phyloP scores from a whole-genome alignment of 306 rosid species.

The Pueraria montana region DNA sequence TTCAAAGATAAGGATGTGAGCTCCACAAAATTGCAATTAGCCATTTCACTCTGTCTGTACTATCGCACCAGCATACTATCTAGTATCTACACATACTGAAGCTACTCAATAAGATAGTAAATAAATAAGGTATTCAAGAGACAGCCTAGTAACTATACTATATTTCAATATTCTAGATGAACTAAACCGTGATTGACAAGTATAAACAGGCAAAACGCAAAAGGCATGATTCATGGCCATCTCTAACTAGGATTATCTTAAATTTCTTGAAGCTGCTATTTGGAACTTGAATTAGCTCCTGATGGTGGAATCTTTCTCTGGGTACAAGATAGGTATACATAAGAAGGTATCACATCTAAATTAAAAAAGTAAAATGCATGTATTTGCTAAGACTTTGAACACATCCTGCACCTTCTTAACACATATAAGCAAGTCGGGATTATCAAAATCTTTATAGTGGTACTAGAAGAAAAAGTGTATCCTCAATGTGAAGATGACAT shows the following conservation, averaged over 20 bases:
- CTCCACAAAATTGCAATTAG: slow-evolving; percentile 25
- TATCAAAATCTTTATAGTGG: slow-evolving; percentile 17
- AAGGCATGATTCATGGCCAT: slow-evolving; percentile 17
- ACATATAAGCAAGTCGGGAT: slow-evolving; percentile 13
- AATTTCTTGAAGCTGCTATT: slow-evolving; percentile 27
- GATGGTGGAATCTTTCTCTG: not conserved
- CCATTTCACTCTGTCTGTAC: slow-evolving; percentile 28
- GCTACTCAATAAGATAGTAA: slow-evolving; percentile 16
- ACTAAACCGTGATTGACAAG: slow-evolving; percentile 29
- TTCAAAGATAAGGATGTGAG: slow-evolving; percentile 30
- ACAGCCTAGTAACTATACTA: slow-evolving; percentile 3
- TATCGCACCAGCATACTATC: slow-evolving; percentile 12
- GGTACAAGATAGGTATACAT: slow-evolving; percentile 31
- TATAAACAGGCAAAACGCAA: slow-evolving; percentile 21
- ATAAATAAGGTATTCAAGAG: slow-evolving; percentile 7
- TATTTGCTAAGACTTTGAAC: slow-evolving; percentile 20
- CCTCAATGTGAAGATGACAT: slow-evolving; percentile 35
- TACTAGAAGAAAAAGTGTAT: slow-evolving; percentile 17
- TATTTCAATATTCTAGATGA: slow-evolving; percentile 24
- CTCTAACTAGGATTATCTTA: slow-evolving; percentile 19
- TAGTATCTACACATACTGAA: slow-evolving; percentile 13
- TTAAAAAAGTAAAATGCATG: slow-evolving; percentile 30
- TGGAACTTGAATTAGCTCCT: slow-evolving; percentile 30
- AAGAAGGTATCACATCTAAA: slow-evolving; percentile 35
- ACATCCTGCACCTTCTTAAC: slow-evolving; percentile 23